Base-by-base conservation (phyloP, 2,329 filamentous ascomycete genomes). In the Monosporascus cannonballus region DNA sequence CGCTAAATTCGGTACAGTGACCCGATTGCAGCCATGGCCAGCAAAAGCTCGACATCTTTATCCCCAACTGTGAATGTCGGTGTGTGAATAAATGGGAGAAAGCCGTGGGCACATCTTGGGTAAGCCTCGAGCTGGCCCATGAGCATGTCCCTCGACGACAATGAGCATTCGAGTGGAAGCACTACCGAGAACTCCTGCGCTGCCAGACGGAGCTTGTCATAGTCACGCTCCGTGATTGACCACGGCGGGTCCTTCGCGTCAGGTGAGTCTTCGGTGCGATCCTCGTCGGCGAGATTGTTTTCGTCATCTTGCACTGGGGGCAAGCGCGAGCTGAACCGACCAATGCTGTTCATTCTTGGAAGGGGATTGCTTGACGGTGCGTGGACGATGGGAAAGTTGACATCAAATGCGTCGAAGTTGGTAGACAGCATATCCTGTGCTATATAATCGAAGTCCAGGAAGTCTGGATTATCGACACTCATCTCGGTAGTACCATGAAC, bases 31-130 rank as follows among this genome's bases (percentile, higher is more conserved):
- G 76, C 76, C 53, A 80, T 69, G 11, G 76, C 75, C 2, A 81
- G 68, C 2, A 77, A 68, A 11, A 81, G 66, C 60, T 80, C 77
- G 1, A 74, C 71, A 11, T 73, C 72, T 51, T 65, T 72, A 46
- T 65, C 69, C 22, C 72, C 70, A 14, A 74, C 68, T 14, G 71
- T 75, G 11, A 77, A 66, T 4, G 75, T 77, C 8, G 75, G 71
- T 2, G 75, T 68, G 57, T 79, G 76, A 11, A 79, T 72, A 53
- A 79, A 78, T 3, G 76, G 76, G 47, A 79, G 68, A 60, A 77
- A 76, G 47, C 76, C 73, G 48, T 78, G 76, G 50, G 77, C 64
- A 14, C 76, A 75, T 51, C 75, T 76, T 44, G 78, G 72, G 61
- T 77, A 79, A 11, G 73, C 73, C n/a, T 76, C 75, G 53, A 78